Conservation (phyloP, 2,329 filamentous ascomycete species). For the Neurospora crassa region DNA sequence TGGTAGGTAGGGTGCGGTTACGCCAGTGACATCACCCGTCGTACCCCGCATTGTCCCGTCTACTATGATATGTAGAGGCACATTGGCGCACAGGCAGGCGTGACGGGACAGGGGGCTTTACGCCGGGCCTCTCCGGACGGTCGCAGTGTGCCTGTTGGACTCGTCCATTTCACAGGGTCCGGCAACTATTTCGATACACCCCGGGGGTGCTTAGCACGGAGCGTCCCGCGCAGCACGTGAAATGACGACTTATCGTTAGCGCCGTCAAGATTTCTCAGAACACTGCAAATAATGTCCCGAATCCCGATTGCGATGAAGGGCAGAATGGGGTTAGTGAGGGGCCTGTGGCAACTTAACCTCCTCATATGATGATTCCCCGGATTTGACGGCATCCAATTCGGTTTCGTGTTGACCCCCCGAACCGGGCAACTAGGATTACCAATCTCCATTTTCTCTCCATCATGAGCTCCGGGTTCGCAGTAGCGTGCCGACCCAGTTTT, state of each 20-base stretch:
- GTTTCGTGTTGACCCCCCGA: neutral
- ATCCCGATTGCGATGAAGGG: neutral
- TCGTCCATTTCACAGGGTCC: neutral
- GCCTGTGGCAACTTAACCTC: neutral
- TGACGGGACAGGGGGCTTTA: neutral
- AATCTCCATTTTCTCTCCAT: neutral
- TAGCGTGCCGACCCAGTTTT: neutral
- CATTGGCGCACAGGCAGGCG: neutral
- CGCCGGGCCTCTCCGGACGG: neutral
- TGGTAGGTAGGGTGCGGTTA: neutral
- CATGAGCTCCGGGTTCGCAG: neutral
- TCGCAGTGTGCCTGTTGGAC: neutral
- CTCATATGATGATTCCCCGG: neutral
- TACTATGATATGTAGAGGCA: too few species aligned
- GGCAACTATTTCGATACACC: neutral
- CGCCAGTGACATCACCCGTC: neutral
- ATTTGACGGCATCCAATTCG: neutral
- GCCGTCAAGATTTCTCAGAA: neutral
- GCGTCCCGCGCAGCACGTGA: neutral
- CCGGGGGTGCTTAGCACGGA: neutral
- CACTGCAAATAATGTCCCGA: neutral
- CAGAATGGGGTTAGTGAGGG: neutral
- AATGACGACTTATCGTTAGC: neutral
- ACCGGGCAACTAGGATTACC: neutral
- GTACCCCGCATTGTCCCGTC: neutral